A percentile compares a stretch with the other conserved stretches of the same genome.
Conservation (phyloP, 306 rosid species). For the Mimosa pudica region DNA sequence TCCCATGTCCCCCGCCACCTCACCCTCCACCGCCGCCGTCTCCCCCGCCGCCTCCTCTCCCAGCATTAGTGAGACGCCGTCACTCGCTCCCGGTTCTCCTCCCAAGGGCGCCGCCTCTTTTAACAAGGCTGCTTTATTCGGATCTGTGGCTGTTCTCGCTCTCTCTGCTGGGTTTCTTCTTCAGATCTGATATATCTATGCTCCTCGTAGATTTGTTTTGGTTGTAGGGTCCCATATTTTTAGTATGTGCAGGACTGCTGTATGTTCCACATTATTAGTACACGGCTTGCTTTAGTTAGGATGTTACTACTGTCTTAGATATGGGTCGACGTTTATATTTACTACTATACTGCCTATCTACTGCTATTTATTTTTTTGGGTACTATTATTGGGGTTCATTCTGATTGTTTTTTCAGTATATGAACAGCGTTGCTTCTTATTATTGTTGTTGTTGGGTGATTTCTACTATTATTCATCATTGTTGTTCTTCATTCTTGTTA, state of each 20-base stretch:
- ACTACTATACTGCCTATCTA: neutral
- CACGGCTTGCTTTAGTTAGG: constrained; percentile 5
- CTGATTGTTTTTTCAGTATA: neutral
- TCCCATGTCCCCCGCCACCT: constrained; percentile 10
- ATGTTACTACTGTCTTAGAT: neutral
- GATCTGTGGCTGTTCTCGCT: constrained; percentile 48
- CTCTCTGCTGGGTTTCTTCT: constrained; percentile 47
- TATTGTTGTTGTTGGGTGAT: neutral
- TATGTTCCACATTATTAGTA: neutral
- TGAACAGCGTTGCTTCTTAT: neutral
- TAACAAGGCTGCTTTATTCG: constrained; percentile 41
- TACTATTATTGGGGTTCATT: neutral
- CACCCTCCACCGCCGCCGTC: neutral
- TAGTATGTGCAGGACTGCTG: neutral
- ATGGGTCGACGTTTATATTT: neutral
- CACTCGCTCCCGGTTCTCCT: neutral
- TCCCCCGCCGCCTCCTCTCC: neutral
- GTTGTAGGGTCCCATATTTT: constrained; percentile 38
- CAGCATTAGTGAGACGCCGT: neutral
- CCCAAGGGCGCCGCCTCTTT: constrained; percentile 27
- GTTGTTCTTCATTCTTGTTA: neutral
- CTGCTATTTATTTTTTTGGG: neutral
- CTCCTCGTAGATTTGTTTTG: constrained; percentile 8
- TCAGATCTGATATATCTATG: constrained; percentile 44
- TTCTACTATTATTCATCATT: neutral